Evolutionary conservation across 2,329 filamentous ascomycete genomes (phyloP).

Genomic region (Mariannaea elegans): DNA sequence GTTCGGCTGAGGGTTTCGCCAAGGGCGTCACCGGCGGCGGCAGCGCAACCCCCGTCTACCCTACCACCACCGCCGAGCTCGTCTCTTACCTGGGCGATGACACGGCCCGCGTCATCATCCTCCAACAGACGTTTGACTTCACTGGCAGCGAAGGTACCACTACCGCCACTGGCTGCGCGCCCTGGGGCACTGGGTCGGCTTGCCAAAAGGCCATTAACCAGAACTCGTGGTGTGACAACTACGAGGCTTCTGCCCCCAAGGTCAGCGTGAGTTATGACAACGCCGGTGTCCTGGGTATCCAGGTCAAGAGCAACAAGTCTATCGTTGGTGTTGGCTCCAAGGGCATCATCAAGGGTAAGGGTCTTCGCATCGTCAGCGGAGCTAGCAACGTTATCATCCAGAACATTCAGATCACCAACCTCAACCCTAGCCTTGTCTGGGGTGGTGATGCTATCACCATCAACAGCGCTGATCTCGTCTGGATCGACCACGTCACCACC

Average conservation of each 20-base stretch:
- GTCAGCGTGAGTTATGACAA: conserved; percentile 59
- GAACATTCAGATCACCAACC: conserved; percentile 63
- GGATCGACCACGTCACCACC: conserved; percentile 65
- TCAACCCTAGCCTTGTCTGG: conserved; percentile 68
- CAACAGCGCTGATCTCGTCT: conserved; percentile 55
- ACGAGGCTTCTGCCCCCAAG: conserved; percentile 59
- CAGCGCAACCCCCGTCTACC: conserved; percentile 61
- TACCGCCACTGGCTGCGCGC: conserved; percentile 64
- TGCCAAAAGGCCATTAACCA: conserved; percentile 70
- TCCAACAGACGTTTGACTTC: conserved; percentile 66
- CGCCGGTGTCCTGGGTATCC: conserved; percentile 60
- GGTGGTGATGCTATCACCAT: conserved; percentile 67
- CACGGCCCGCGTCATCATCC: conserved; percentile 63
- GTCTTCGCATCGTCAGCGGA: conserved; percentile 57
- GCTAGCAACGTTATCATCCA: conserved; percentile 68
- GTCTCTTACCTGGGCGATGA: conserved; percentile 66
- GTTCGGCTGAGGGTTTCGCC: conserved; percentile 54
- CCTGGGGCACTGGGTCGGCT: conserved; percentile 60
- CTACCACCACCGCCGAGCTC: conserved; percentile 62
- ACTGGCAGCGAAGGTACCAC: conserved; percentile 62
- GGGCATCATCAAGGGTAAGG: conserved; percentile 67
- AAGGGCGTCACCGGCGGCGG: conserved; percentile 69
- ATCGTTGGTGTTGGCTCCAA: conserved; percentile 61
- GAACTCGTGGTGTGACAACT: conserved; percentile 67
- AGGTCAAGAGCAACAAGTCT: conserved; percentile 65